These are phyloP conservation scores for Obelidium mucronatum DNA, from an alignment of 192 early-diverging fungal genomes.

Conservation along the genomic window DNA sequence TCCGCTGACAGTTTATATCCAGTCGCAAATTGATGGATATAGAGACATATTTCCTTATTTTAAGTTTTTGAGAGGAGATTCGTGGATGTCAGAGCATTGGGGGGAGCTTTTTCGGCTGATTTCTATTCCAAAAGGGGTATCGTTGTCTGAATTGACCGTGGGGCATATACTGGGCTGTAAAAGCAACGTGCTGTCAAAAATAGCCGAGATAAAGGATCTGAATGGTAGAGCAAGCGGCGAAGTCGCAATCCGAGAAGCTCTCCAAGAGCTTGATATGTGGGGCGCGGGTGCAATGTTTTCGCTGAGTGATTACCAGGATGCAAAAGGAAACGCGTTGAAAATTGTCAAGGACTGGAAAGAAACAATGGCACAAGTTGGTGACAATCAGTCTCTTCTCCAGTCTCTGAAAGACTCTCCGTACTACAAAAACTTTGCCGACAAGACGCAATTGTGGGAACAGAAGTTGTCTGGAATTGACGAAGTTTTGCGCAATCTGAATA, in stretches of 20 bases:
- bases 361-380: constrained; percentile 63
- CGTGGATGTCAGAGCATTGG: constrained; percentile 67
- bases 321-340: constrained; percentile 49
- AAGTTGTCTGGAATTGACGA: constrained; percentile 61
- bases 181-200: constrained; percentile 42
- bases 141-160: constrained; percentile 56
- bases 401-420: constrained; percentile 69
- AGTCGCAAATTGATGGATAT: constrained; percentile 52
- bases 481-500: constrained; percentile 56
- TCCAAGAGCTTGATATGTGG: constrained; percentile 68
- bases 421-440: constrained; percentile 63
- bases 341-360: constrained; percentile 70
- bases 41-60: constrained; percentile 45
- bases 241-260: constrained; percentile 62
- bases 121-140: constrained; percentile 45
- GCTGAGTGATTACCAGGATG: constrained; percentile 59
- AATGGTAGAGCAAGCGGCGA: constrained; percentile 64
- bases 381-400: constrained; percentile 63
- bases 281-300: constrained; percentile 58
- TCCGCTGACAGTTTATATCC: constrained; percentile 45
- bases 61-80: constrained; percentile 64
- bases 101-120: constrained; percentile 59
- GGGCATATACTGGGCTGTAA: constrained; percentile 47
- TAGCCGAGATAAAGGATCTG: constrained; percentile 61
- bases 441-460: constrained; percentile 56